Evolutionary conservation across 805 yeast genomes (phyloP).

Genomic region (Starmerella gropengiesseri): DNA sequence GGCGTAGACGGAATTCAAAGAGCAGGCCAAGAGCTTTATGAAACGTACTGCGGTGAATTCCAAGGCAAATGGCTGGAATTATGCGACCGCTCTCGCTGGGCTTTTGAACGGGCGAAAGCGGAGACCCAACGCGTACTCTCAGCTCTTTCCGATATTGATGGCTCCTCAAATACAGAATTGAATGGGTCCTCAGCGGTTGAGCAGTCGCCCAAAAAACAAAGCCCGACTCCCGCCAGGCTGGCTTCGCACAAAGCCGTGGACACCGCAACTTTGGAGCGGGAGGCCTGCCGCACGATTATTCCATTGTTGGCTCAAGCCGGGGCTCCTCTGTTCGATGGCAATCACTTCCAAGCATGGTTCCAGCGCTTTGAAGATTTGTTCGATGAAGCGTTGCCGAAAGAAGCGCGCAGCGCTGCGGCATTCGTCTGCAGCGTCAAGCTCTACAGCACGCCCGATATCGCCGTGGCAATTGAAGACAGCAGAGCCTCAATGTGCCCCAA

Average conservation of each 20-base stretch:
- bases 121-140: slow-evolving; percentile 9
- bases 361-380: neutral
- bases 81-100: slow-evolving; percentile 3
- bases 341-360: slow-evolving; percentile 7
- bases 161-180: neutral
- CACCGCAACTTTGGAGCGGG: no score
- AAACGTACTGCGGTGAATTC: neutral
- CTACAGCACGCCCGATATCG: slow-evolving; percentile 5
- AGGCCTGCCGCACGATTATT: no score
- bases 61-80: neutral
- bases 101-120: slow-evolving; percentile 1
- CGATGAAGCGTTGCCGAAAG: neutral
- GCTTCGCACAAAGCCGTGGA: no score
- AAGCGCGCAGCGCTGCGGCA: neutral
- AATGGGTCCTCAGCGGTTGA: no score
- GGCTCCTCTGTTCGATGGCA: slow-evolving; percentile 5
- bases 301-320: neutral
- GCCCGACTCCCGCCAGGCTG: no score
- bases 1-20: neutral
- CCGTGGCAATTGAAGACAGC: slow-evolving; percentile 2
- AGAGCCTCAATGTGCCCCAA: neutral
- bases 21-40: slow-evolving; percentile 1
- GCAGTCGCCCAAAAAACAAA: no score
- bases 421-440: slow-evolving; percentile 6
- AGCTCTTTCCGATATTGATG: neutral